Base-by-base conservation (phyloP, 2,329 filamentous ascomycete species). In the Fusarium camptoceras region DNA sequence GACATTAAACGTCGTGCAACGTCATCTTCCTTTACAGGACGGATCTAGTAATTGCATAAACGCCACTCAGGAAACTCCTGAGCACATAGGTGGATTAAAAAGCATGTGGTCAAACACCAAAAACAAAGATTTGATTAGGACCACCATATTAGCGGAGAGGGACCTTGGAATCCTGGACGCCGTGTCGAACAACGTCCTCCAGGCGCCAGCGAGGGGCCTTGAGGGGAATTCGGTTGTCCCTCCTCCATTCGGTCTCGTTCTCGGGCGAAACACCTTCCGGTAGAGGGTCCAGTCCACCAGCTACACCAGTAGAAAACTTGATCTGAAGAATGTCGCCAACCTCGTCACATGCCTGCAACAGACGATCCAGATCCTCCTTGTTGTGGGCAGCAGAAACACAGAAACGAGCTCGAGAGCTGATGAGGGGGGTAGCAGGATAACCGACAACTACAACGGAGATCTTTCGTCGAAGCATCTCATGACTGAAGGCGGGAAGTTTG, bases 401-500 rank as follows among this genome's bases (percentile, higher is more conserved):
- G 88, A 99, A 98, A 49, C 96, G 92, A 53, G 94, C 96, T 70
- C 96, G 92, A 22, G 95, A 98, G 67, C 93, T 97, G 74, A 98
- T 97, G 47, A 99, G 88, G 2, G 96, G 96, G 4, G 96, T 99
- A 11, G 95, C 96, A 8, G 96, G 96, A 79, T 99, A 99, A 55
- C 95, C 96, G 66, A 99, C 96, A 47, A 99, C 93, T 41, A 99
- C 96, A 54, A 98, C 93, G 0, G 95, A 96, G 74, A 99, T 98
- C 82, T 98, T 98, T 77, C 96, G 93, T 83, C 93, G 93, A 65
- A 98, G 88, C 96, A 99, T 98, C 81, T 98, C 96, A 79, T 97
- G 96, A 51, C 94, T 98, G 82, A 99, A 99, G 63, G 96, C 95
- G 7, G 95, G 93, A 86, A 99, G 98, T 84, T 99, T 99, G 76